These are phyloP conservation scores for Malus sylvestris DNA, from an alignment of 306 rosid genomes.

Conservation along the genomic window DNA sequence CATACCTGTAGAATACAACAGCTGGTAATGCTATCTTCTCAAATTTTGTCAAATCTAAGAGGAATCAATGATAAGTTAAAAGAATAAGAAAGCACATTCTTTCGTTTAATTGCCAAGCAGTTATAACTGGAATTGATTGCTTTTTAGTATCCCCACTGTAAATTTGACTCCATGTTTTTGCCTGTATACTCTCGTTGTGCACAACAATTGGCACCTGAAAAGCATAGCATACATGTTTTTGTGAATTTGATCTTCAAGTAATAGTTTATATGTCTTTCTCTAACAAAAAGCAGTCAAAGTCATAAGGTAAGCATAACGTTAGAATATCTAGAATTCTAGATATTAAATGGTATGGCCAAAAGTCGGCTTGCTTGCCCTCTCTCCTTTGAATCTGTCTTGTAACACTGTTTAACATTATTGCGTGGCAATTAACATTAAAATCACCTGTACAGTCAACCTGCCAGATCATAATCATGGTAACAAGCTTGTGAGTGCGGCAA, in stretches of 20 bases:
- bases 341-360: neutral
- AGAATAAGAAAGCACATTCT: conserved; percentile 47
- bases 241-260: neutral
- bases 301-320: neutral
- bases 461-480: neutral
- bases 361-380: neutral
- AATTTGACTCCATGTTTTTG: conserved; percentile 55
- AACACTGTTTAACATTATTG: neutral
- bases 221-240: neutral
- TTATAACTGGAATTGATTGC: conserved; percentile 68
- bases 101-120: conserved; percentile 76
- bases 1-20: conserved; percentile 47
- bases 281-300: neutral
- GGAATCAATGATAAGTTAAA: neutral
- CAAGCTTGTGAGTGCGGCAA: neutral
- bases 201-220: conserved; percentile 54
- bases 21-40: neutral
- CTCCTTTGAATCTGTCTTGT: neutral
- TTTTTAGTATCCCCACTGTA: conserved; percentile 65
- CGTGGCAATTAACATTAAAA: neutral
- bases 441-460: neutral
- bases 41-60: neutral
- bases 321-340: neutral
- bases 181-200: conserved; percentile 60
- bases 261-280: neutral